These are phyloP conservation scores for Eutypella sp. DNA, from an alignment of 2,329 filamentous ascomycete species.

Conservation along the genomic window DNA sequence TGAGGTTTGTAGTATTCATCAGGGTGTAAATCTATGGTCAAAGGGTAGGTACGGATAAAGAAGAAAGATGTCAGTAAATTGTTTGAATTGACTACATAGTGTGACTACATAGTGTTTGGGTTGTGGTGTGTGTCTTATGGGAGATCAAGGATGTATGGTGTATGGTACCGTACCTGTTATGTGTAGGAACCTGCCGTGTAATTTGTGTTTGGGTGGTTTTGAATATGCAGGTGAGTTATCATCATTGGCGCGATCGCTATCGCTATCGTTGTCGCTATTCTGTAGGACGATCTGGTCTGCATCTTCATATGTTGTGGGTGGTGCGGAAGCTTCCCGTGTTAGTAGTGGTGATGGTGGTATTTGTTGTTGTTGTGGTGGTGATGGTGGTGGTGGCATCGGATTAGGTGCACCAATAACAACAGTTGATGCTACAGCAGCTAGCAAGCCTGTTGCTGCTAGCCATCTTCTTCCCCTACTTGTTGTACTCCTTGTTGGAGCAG, in stretches of 20 bases:
- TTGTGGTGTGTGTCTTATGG: no score
- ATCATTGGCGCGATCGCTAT: no score
- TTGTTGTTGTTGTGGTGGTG: slow-evolving; percentile 6
- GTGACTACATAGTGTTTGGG: no score
- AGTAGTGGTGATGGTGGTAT: slow-evolving; percentile 2
- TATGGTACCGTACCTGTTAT: slow-evolving; percentile 67
- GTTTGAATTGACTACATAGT: no score
- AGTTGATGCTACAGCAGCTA: no score
- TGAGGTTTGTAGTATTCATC: slow-evolving; percentile 82
- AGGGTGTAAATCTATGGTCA: slow-evolving; percentile 78
- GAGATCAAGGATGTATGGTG: slow-evolving; percentile 4
- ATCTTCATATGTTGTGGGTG: not conserved
- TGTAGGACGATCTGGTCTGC: slow-evolving; percentile 22
- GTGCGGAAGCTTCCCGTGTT: no score
- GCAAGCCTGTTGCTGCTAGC: slow-evolving; percentile 19
- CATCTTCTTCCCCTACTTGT: slow-evolving; percentile 12
- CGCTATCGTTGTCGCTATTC: slow-evolving; percentile 10
- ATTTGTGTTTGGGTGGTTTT: slow-evolving; percentile 32
- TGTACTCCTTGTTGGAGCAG: no score
- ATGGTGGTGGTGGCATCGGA: not conserved
- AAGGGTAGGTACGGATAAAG: slow-evolving; percentile 10
- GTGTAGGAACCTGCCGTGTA: slow-evolving; percentile 77
- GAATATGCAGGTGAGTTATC: no score
- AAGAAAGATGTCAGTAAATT: slow-evolving; percentile 5
- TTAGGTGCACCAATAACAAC: slow-evolving; percentile 20